Evolutionary conservation across 1,284 basidiomycete genomes (phyloP), one percentile per base, ranked within the genome.

Genomic region (Stereum hirsutum): DNA sequence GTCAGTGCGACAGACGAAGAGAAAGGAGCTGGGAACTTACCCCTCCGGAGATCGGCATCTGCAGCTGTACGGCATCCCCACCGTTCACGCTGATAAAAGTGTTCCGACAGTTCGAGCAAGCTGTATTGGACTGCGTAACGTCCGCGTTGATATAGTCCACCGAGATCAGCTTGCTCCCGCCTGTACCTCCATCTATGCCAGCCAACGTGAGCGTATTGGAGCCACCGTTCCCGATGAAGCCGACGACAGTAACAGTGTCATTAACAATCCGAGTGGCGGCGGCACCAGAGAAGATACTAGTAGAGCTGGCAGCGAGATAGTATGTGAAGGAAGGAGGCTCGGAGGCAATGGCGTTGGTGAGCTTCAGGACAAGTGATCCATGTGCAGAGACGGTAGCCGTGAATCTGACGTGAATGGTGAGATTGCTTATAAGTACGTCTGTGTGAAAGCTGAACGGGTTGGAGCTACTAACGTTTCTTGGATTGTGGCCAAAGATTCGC

Each of bases 81-180:
- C 68, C 68, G 48, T 72, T 72, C 3, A 72, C 62, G 45, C 68
- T 70, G 27, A 72, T 55, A 32, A 63, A 65, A 14, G 65, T 64
- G 45, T 70, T 65, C 27, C 70, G 63, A 50, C 69, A 72, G 49
- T 72, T 72, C 7, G 70, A 67, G 52, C 70, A 72, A 10, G 53
- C 67, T 1, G 63, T 66, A 48, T 71, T 70, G 42, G 49, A 53
- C 53, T 64, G 65, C 6, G 61, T 60, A 31, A 61, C 59, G 41
- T 72, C 69, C 15, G 58, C 70, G 39, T 72, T 71, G 48, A 71
- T 71, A 46, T 71, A 73, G 51, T 71, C 69, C 32, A 71, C 52
- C 5, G 67, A 60, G 26, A 72, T 49, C 6, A 68, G 59, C 50
- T 68, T 70, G 2, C 62, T 66, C 11, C 69, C 69, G 27, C 69